Base-by-base conservation (phyloP, 2,329 filamentous ascomycete genomes). In the Salinomyces thailandicus region DNA sequence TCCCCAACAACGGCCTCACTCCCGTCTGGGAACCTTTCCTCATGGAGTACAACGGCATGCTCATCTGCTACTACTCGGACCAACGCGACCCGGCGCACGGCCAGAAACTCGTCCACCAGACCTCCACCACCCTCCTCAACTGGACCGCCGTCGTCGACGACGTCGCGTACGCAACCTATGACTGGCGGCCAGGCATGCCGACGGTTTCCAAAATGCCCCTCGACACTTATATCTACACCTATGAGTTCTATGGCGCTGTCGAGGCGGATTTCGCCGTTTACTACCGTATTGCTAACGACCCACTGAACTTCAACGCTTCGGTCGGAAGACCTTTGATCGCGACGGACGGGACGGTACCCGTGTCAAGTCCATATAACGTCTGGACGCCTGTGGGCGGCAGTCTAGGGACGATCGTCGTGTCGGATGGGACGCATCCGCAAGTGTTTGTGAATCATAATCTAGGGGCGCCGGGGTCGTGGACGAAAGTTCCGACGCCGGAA, bases 1-100 rank as follows among this genome's bases (percentile, higher is more conserved):
- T 63, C 0, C 72, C 78, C 3, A 68, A 73, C 50, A 81, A 84
- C 49, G 79, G 75, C 1, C 55, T 75, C 24, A 79, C 76, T 0
- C 77, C 79, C 0, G 74, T 85, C 14, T 85, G 80, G 80, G 81
- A 85, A 55, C 80, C 80, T 0, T 82, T 79, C 55, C 38, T 54
- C 13, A 58, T 84, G 28, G 68, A 69, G 53, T 68, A 77, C 53
- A 17, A 33, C 9, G 17, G 15, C 18, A 14, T 18, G 15, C 31
- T 33, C 13, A 68, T 83, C 22, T 63, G 70, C 48, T 84, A 81
- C 64, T 84, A 83, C 62, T 77, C 78, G 2, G 80, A 84, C 55
- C 80, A 84, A 53, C 71, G 79, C 22, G 77, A 77, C 43, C 68
- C 75, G 44, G 62, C 62, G 1, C 65, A 83, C 50, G 79, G 79